These are phyloP conservation scores for Rhodotorula sp. DNA, from an alignment of 1,284 basidiomycete genomes.

Conservation along the genomic window DNA sequence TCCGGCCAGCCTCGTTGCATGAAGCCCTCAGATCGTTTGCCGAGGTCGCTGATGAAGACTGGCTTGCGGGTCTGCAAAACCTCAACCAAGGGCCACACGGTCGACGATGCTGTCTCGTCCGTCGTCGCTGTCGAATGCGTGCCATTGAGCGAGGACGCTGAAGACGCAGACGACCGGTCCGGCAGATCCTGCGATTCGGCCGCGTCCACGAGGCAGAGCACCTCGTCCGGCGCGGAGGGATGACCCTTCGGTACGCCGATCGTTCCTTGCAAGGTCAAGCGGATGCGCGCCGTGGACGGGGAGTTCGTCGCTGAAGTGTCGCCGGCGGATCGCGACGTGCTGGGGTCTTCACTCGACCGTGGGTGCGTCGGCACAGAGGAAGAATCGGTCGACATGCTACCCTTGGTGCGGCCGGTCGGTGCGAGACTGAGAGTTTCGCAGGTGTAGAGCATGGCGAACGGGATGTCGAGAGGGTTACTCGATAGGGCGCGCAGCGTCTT, in stretches of 20 bases:
- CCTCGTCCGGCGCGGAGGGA: constrained; percentile 18
- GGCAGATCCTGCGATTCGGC: not conserved
- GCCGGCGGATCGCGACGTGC: not conserved
- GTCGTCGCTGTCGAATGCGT: constrained; percentile 2
- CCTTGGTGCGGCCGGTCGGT: constrained; percentile 1
- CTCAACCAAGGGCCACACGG: constrained; percentile 32
- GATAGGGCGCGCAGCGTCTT: constrained; percentile 20
- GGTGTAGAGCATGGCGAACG: constrained; percentile 36
- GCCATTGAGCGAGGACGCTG: not conserved
- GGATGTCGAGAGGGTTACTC: constrained; percentile 38
- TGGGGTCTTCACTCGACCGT: not conserved
- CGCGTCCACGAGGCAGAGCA: constrained; percentile 16
- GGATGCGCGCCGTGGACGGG: not conserved
- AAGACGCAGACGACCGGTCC: not conserved
- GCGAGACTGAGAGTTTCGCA: constrained; percentile 12
- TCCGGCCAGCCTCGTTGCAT: constrained; percentile 49
- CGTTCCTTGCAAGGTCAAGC: constrained; percentile 17
- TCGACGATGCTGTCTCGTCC: constrained; percentile 1
- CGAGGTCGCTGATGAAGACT: constrained; percentile 31
- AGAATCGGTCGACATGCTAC: not conserved
- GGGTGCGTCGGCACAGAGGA: not conserved
- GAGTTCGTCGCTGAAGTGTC: not conserved
- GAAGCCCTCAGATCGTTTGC: constrained; percentile 14
- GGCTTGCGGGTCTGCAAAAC: constrained; percentile 25
- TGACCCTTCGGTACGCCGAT: constrained; percentile 29